These are phyloP conservation scores for Leccinum subgranulosum DNA, from an alignment of 768 basidiomycete species.

Conservation along the genomic window DNA sequence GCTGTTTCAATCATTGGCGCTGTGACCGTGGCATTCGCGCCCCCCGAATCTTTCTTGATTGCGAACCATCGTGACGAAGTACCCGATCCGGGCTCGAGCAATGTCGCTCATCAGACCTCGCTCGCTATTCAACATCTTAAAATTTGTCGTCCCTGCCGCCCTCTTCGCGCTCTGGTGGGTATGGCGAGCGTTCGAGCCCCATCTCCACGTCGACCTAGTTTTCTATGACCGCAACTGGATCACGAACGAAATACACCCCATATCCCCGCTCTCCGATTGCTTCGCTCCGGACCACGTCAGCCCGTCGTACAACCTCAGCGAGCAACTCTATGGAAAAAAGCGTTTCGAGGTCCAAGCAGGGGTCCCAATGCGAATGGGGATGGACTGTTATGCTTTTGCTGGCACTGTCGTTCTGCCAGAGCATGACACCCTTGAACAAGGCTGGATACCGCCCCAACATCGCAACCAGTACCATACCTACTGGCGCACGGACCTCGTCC, in stretches of 20 bases:
- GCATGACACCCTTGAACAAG: not conserved
- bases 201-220: slow-evolving; percentile 72
- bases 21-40: too few species aligned
- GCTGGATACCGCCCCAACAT: slow-evolving; percentile 34
- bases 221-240: slow-evolving; percentile 80
- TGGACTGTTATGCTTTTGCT: slow-evolving; percentile 92
- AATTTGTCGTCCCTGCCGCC: slow-evolving; percentile 39
- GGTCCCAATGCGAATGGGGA: slow-evolving; percentile 68
- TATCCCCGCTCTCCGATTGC: slow-evolving; percentile 69
- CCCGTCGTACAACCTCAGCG: slow-evolving; percentile 63
- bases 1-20: too few species aligned
- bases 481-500: slow-evolving; percentile 85
- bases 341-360: slow-evolving; percentile 78
- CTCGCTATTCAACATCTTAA: slow-evolving; percentile 38
- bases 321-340: slow-evolving; percentile 59
- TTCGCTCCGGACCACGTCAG: slow-evolving; percentile 62
- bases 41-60: too few species aligned
- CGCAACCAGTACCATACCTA: slow-evolving; percentile 85
- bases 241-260: slow-evolving; percentile 59
- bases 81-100: too few species aligned
- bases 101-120: slow-evolving; percentile 24
- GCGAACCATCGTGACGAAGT: too few species aligned
- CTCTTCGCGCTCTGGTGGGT: slow-evolving; percentile 31
- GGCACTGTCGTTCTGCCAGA: slow-evolving; percentile 57
- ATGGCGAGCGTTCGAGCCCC: slow-evolving; percentile 63